Evolutionary conservation across 768 basidiomycete species (phyloP).

Genomic region (Harrya chromipes): DNA sequence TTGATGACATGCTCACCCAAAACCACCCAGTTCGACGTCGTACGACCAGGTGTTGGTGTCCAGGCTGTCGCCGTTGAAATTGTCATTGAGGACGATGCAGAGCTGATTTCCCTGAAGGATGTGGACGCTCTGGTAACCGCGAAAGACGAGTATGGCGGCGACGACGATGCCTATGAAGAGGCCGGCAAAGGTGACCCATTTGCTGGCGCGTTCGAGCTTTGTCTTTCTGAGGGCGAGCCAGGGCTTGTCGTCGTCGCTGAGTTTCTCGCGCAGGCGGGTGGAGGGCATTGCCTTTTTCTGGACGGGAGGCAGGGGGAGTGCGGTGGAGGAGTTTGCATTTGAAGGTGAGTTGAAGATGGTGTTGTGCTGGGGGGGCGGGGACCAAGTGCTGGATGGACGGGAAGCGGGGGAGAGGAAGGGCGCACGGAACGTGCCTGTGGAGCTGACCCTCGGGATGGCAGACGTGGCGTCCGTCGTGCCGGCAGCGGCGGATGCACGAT

Average conservation of each 20-base stretch:
- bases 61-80: constrained; percentile 41
- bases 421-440: constrained; percentile 52
- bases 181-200: constrained; percentile 46
- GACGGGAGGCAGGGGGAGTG: constrained; percentile 42
- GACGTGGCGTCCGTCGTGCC: constrained; percentile 12
- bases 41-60: constrained; percentile 44
- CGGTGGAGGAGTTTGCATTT: constrained; percentile 26
- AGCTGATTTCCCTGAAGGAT: constrained; percentile 35
- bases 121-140: constrained; percentile 40
- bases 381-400: constrained; percentile 61
- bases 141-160: constrained; percentile 45
- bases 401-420: constrained; percentile 72
- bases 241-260: constrained; percentile 47
- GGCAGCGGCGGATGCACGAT: constrained; percentile 30
- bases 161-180: constrained; percentile 41
- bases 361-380: constrained; percentile 46
- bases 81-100: constrained; percentile 48
- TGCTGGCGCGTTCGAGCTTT: constrained; percentile 33
- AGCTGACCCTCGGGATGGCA: constrained; percentile 39
- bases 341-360: constrained; percentile 27
- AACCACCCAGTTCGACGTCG: constrained; percentile 55
- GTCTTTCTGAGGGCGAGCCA: constrained; percentile 40
- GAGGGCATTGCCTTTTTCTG: constrained; percentile 37
- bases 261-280: constrained; percentile 50
- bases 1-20: constrained; percentile 32